phyloP scores from a whole-genome alignment of 202 grass and related monocot species.

The Tripidium arundinaceum region DNA sequence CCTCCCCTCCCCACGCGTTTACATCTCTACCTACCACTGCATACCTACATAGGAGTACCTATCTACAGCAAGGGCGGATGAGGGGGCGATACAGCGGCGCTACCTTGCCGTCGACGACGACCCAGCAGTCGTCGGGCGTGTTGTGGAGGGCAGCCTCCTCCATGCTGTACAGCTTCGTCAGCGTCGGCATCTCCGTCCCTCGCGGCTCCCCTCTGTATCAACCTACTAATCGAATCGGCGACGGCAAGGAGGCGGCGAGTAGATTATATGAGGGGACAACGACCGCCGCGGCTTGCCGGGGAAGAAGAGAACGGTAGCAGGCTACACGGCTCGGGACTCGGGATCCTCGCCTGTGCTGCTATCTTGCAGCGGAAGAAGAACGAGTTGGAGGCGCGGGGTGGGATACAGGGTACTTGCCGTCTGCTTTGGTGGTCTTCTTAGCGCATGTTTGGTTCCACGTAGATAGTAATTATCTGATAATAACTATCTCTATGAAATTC shows the following conservation, averaged over 20 bases:
- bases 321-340: neutral
- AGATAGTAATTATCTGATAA: too few relatives aligned
- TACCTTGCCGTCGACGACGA: slow-evolving; percentile 88
- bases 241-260: neutral
- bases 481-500: too few relatives aligned
- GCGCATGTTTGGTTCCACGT: too few relatives aligned
- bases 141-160: slow-evolving; percentile 73
- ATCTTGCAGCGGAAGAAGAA: slow-evolving; percentile 42
- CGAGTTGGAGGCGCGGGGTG: neutral
- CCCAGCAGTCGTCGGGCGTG: slow-evolving; percentile 66
- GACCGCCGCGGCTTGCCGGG: slow-evolving; percentile 11
- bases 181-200: slow-evolving; percentile 52
- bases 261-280: neutral
- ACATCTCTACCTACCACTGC: neutral
- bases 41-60: neutral
- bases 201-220: neutral
- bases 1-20: neutral
- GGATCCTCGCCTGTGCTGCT: slow-evolving; percentile 8
- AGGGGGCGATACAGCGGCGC: neutral
- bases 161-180: slow-evolving; percentile 79
- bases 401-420: neutral
- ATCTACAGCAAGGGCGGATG: neutral
- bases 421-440: neutral
- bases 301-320: slow-evolving; percentile 3
- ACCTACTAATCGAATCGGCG: neutral